Percentiles rank a stretch among this genome's conserved stretches.
Conservation (phyloP, 805 yeast species). For the Wickerhamiella sorbophila region DNA sequence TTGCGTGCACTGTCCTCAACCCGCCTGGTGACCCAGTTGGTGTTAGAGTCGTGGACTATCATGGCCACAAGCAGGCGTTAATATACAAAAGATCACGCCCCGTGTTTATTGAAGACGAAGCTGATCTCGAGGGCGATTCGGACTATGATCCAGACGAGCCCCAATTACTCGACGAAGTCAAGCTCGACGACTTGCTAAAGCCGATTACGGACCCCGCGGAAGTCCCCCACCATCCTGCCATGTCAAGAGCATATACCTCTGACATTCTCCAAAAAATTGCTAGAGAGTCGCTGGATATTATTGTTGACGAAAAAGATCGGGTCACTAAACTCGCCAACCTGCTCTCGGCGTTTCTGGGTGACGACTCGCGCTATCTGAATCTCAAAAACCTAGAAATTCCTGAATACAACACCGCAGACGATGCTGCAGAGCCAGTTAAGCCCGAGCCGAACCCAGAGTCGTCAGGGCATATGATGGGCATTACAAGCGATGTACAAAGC, state of each 20-base stretch:
- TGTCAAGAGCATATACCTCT: constrained; percentile 50
- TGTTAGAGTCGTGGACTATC: constrained; percentile 20
- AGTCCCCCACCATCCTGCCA: constrained; percentile 52
- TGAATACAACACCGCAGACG: constrained; percentile 32
- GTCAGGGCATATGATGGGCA: constrained; percentile 5
- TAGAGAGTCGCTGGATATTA: constrained; percentile 55
- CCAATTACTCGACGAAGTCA: constrained; percentile 36
- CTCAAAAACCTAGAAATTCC: constrained; percentile 56
- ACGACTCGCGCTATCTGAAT: constrained; percentile 42
- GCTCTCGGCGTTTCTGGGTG: constrained; percentile 72
- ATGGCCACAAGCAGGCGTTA: constrained; percentile 20
- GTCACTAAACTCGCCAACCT: constrained; percentile 58
- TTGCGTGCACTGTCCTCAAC: constrained; percentile 32
- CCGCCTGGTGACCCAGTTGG: constrained; percentile 17
- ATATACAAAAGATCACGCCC: constrained; percentile 15
- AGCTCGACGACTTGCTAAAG: constrained; percentile 45
- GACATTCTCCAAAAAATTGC: constrained; percentile 48
- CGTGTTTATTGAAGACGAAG: constrained; percentile 22
- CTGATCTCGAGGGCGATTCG: constrained; percentile 19
- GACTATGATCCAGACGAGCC: constrained; percentile 23
- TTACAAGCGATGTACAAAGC: constrained; percentile 10
- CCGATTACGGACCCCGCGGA: constrained; percentile 78
- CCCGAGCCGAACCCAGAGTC: constrained; percentile 1
- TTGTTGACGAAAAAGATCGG: constrained; percentile 68
- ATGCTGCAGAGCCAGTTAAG: constrained; percentile 4